Base-by-base conservation (phyloP, 768 basidiomycete species). In the Termitomyces sp. region DNA sequence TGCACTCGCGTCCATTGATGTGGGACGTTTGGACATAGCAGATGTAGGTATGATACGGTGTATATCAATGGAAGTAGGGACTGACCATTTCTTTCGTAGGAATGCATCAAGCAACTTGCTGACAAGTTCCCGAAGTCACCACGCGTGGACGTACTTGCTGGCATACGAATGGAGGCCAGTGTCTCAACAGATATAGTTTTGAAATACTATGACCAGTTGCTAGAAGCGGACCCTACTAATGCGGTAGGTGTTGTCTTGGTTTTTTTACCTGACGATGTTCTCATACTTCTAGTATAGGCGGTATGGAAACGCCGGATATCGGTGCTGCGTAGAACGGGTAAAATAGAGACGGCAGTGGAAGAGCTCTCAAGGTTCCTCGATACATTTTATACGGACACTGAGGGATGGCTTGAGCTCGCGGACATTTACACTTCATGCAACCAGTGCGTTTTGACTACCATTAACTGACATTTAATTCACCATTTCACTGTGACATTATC, bases 321-420 rank as follows among this genome's bases (percentile, higher is more conserved):
- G 0, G 82, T 93, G 11, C 78, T 89, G 10, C 75, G 87, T 44
- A 77, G 83, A 10, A 76, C 73, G 7, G 85, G 90, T 45, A 81
- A 81, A 65, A 70, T 81, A 0, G 84, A 92, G 50, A 78, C 77
- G 48, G 87, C 90, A 0, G 84, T 89, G 2, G 80, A 85, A 10
- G 85, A 93, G 65, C 78, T 96, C 3, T 82, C 82, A 14, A 75
- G 79, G 42, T 86, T 87, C 62, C 79, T 94, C 19, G 94, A 97
- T 64, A 92, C 88, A 0, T 89, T 93, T 67, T 97, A 96, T 68
- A 84, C 85, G 21, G 95, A 97, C 61, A 76, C 87, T 14, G 92
- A 95, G 62, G 92, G 83, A 11, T 96, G 95, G 94, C 72, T 90
- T 17, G 89, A 95, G 68, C 82, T 97, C 23, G 86, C 90, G 0